phyloP scores from a whole-genome alignment of 2,329 filamentous ascomycete species.

The Aureobasidium sp. region DNA sequence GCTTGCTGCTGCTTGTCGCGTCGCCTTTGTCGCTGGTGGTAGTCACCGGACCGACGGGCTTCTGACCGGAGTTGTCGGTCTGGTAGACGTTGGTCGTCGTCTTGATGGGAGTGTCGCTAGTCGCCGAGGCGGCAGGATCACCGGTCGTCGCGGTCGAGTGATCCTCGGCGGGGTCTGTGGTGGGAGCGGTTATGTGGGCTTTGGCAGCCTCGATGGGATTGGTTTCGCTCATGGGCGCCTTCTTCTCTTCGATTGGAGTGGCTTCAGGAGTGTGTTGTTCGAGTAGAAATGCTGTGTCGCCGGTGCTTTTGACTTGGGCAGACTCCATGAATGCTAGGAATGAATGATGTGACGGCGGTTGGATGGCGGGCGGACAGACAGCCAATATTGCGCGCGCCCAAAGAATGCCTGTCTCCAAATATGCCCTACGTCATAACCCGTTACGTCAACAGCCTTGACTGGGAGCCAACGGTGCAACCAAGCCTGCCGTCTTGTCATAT shows the following conservation, averaged over 20 bases:
- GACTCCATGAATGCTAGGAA: slow-evolving; percentile 2
- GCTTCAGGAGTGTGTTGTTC: slow-evolving; percentile 6
- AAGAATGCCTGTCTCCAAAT: background rate
- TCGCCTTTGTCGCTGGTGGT: background rate
- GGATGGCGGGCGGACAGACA: background rate
- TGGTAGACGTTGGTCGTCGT: background rate
- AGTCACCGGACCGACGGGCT: background rate
- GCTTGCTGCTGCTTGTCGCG: background rate
- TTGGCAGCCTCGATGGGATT: slow-evolving; percentile 1
- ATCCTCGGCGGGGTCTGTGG: background rate
- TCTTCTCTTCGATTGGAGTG: background rate
- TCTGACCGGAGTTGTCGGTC: background rate
- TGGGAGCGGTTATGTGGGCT: background rate
- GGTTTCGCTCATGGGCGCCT: background rate
- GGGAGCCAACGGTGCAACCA: background rate
- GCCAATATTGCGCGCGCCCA: background rate
- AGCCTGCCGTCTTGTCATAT: background rate
- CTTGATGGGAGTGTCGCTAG: background rate
- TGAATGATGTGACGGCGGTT: background rate
- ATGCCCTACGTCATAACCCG: background rate
- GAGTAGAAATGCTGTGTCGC: slow-evolving; percentile 12
- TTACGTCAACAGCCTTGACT: slow-evolving; percentile 1
- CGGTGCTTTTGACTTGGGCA: slow-evolving; percentile 7
- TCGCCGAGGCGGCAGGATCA: background rate
- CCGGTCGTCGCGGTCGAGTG: background rate